Base-by-base conservation (phyloP, 2,329 filamentous ascomycete genomes). In the Fonsecaea pedrosoi region DNA sequence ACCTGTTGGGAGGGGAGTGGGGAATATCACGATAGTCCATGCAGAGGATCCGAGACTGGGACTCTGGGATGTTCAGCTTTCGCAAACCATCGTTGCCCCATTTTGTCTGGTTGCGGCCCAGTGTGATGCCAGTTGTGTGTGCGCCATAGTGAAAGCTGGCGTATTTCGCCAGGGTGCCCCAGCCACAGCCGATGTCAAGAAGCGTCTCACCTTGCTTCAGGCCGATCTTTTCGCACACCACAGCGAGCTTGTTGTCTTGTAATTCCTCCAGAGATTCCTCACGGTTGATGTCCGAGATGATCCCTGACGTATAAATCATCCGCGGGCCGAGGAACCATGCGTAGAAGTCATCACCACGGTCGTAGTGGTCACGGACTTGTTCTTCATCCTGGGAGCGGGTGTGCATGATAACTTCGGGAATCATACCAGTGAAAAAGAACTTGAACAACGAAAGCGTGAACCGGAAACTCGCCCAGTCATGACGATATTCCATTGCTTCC, bases 291-390 rank as follows among this genome's bases (percentile, higher is more conserved):
- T 98, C 93, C 69, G 91, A 90, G 78, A 99, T 96, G 75, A 99
- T 85, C 75, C 95, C 95, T 59, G 92, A 96, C 60, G 95, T 99
- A 84, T 98, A 98, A 81, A 98, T 92, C 95, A 98, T 99, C 77
- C 94, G 94, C 67, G 94, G 94, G 69, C 95, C 95, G 70, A 98
- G 87, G 86, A 98, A 98, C 93, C 94, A 99, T 78, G 88, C 90
- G 85, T 99, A 99, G 83, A 97, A 97, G 82, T 98, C 95, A 79
- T 99, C 93, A 77, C 95, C 95, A 72, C 93, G 90, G 85, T 98
- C 95, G 81, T 99, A 99, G 84, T 97, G 93, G 80, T 73, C 72
- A 55, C 94, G 92, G 65, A 98, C 94, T 83, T 98, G 95, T 81
- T 98, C 94, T 86, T 97, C 94, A 74, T 98, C 90, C 82, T 97